Percentiles rank a stretch among this genome's conserved stretches.
phyloP scores from a whole-genome alignment of 1,284 basidiomycete species.

The Austroboletus novae-zelandiae region DNA sequence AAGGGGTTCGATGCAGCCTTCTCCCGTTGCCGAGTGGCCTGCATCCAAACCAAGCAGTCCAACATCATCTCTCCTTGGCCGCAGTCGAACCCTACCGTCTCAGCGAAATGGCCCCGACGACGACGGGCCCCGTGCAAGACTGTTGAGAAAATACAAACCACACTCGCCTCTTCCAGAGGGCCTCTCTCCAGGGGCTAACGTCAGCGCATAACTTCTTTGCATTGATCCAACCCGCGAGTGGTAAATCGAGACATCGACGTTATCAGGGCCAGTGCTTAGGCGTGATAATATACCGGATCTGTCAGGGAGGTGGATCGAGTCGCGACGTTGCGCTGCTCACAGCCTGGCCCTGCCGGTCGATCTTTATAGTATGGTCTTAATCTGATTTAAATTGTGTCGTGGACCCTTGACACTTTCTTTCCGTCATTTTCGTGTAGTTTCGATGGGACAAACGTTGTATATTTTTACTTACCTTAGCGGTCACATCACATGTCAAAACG shows the following conservation, averaged over 20 bases:
- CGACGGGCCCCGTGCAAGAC: conserved; percentile 39
- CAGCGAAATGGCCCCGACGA: conserved; percentile 34
- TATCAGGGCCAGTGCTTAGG: conserved; percentile 1
- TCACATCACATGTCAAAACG: not conserved
- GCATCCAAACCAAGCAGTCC: conserved; percentile 25
- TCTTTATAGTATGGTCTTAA: conserved; percentile 9
- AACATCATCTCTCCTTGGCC: conserved; percentile 32
- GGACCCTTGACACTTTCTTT: not conserved
- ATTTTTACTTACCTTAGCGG: not conserved
- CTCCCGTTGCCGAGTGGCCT: conserved; percentile 45
- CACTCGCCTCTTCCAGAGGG: conserved; percentile 28
- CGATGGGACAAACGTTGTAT: not conserved
- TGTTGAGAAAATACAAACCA: conserved; percentile 50
- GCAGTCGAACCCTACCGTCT: conserved; percentile 63
- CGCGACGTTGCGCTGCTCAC: conserved; percentile 2
- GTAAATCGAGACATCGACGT: conserved; percentile 2
- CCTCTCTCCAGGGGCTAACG: conserved; percentile 20
- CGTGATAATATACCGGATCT: conserved; percentile 15
- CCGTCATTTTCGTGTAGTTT: not conserved
- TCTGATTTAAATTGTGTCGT: not conserved
- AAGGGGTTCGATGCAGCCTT: conserved; percentile 33
- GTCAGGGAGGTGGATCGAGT: conserved; percentile 17
- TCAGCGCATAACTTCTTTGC: conserved; percentile 18
- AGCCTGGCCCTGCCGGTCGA: conserved; percentile 9
- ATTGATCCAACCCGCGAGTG: conserved; percentile 1